phyloP scores from a whole-genome alignment of 2,329 filamentous ascomycete species.

The Ascochyta clinopodiicola region DNA sequence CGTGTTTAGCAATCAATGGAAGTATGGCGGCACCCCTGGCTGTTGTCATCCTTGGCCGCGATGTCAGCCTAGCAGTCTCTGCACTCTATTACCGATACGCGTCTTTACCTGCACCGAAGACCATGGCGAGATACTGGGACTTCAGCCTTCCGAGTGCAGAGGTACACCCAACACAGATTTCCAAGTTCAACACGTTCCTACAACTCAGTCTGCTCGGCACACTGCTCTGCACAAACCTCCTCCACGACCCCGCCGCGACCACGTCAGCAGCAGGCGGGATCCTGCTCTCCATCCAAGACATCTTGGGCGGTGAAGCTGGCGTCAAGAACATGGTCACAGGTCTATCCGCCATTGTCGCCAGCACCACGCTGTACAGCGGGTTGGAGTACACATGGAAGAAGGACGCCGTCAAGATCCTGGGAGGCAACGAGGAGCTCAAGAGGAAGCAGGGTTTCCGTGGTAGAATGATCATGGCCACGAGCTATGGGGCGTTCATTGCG shows the following conservation, averaged over 20 bases:
- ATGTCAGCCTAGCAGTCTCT: slow-evolving; percentile 80
- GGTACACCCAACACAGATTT: slow-evolving; percentile 81
- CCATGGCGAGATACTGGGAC: slow-evolving; percentile 93
- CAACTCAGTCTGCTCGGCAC: slow-evolving; percentile 86
- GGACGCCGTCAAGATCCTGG: slow-evolving; percentile 87
- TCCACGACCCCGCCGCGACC: slow-evolving; percentile 64
- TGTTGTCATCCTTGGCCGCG: slow-evolving; percentile 86
- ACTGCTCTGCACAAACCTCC: slow-evolving; percentile 79
- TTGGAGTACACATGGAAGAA: slow-evolving; percentile 90
- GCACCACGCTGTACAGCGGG: slow-evolving; percentile 92
- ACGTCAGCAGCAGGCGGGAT: slow-evolving; percentile 49
- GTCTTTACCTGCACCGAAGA: slow-evolving; percentile 90
- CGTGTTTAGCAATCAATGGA: slow-evolving; percentile 83
- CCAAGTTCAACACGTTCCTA: slow-evolving; percentile 90
- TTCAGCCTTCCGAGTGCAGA: slow-evolving; percentile 89
- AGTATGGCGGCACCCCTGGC: slow-evolving; percentile 86
- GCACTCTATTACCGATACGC: slow-evolving; percentile 98
- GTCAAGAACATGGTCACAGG: slow-evolving; percentile 45
- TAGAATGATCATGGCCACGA: slow-evolving; percentile 55
- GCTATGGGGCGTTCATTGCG: slow-evolving; percentile 54
- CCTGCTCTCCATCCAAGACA: slow-evolving; percentile 33
- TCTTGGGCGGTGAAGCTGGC: slow-evolving; percentile 39
- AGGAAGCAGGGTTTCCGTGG: slow-evolving; percentile 56
- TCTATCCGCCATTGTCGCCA: slow-evolving; percentile 79
- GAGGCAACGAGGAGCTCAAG: slow-evolving; percentile 55